Conservation (phyloP, 495 filamentous ascomycete genomes). For the Evernia prunastri region DNA sequence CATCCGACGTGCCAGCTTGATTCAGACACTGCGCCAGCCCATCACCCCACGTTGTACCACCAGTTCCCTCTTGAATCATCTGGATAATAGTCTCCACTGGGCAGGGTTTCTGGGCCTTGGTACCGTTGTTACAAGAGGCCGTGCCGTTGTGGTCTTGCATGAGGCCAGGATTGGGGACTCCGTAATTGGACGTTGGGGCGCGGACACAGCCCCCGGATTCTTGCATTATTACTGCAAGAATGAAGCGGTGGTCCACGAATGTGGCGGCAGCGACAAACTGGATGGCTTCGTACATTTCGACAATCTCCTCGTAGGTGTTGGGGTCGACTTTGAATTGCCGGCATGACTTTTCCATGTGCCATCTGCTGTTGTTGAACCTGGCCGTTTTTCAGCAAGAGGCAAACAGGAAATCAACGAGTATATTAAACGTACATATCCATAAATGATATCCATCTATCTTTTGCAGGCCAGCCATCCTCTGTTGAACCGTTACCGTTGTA, state of each 20-base stretch:
- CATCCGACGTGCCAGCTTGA: slow-evolving; percentile 29
- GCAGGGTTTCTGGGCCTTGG: slow-evolving; percentile 38
- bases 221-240: slow-evolving; percentile 53
- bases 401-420: not conserved
- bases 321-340: slow-evolving; percentile 31
- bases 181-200: slow-evolving; percentile 41
- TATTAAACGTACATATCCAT: slow-evolving; percentile 16
- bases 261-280: slow-evolving; percentile 33
- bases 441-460: slow-evolving; percentile 23
- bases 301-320: slow-evolving; percentile 40
- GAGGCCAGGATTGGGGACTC: slow-evolving; percentile 47
- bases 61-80: slow-evolving; percentile 46
- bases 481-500: slow-evolving; percentile 24
- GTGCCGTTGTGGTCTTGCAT: slow-evolving; percentile 50
- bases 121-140: slow-evolving; percentile 40
- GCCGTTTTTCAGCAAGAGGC: not conserved
- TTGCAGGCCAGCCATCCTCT: slow-evolving; percentile 20
- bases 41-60: slow-evolving; percentile 35
- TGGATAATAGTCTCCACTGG: slow-evolving; percentile 36
- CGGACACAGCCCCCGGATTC: slow-evolving; percentile 54
- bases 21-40: slow-evolving; percentile 39
- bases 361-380: slow-evolving; percentile 41
- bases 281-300: slow-evolving; percentile 37
- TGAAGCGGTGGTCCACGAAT: slow-evolving; percentile 49
- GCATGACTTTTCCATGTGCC: slow-evolving; percentile 40